Evolutionary conservation across 2,329 filamentous ascomycete species (phyloP).

Genomic region (Gyromitra esculenta): DNA sequence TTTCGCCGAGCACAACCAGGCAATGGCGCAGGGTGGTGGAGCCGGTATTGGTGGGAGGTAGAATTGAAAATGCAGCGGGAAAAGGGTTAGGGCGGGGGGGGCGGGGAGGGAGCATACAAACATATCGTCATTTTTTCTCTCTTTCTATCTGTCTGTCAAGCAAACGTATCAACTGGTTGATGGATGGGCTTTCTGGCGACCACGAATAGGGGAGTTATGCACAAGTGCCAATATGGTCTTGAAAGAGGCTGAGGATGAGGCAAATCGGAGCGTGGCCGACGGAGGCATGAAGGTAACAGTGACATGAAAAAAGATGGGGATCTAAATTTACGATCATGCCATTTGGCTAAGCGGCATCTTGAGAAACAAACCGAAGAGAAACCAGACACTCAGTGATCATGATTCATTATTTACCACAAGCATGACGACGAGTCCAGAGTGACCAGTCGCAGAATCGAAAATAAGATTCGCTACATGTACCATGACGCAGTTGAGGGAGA

Average conservation of each 20-base stretch:
- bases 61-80: constrained; percentile 13
- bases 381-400: constrained; percentile 7
- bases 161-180: constrained; percentile 29
- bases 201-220: neutral
- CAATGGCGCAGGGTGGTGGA: constrained; percentile 68
- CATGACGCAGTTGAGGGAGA: constrained; percentile 20
- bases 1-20: constrained; percentile 79
- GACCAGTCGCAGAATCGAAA: constrained; percentile 5
- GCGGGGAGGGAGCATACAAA: constrained; percentile 10
- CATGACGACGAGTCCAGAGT: constrained; percentile 6
- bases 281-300: neutral
- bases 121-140: constrained; percentile 34
- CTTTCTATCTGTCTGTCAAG: neutral
- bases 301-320: neutral
- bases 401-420: constrained; percentile 25
- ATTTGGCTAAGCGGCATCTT: neutral
- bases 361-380: neutral
- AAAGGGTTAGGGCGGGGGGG: too few relatives aligned
- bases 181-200: neutral
- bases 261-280: neutral
- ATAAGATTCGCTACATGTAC: constrained; percentile 28
- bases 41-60: constrained; percentile 49
- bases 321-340: neutral
- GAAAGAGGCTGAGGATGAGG: constrained; percentile 15
- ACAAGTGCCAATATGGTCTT: neutral